Conservation (phyloP, 306 rosid species). For the Prunus persica region Prunus_persica_NCBIv2 NC_034015.1:8687001-8687500, state of each 20-base stretch:
- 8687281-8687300: constrained; percentile 96
- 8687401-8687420: background rate
- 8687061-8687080: background rate
- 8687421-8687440: background rate
- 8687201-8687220: constrained; percentile 81
- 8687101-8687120: background rate
- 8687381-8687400: background rate
- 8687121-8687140: background rate
- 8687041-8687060: background rate
- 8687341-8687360: constrained; percentile 35
- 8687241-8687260: constrained; percentile 88
- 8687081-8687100: background rate
- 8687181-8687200: constrained; percentile 60
- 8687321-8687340: constrained; percentile 85
- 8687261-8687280: constrained; percentile 82
- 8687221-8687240: constrained; percentile 95
- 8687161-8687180: constrained; percentile 11
- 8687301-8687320: constrained; percentile 74
- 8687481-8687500: constrained; percentile 86
- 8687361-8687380: background rate
- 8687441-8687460: constrained; percentile 15
- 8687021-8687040: background rate
- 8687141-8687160: background rate
- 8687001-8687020: constrained; percentile 2
- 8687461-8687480: constrained; percentile 48